Conservation (phyloP, 169 alveolate species). For the Plasmodium inui region DNA sequence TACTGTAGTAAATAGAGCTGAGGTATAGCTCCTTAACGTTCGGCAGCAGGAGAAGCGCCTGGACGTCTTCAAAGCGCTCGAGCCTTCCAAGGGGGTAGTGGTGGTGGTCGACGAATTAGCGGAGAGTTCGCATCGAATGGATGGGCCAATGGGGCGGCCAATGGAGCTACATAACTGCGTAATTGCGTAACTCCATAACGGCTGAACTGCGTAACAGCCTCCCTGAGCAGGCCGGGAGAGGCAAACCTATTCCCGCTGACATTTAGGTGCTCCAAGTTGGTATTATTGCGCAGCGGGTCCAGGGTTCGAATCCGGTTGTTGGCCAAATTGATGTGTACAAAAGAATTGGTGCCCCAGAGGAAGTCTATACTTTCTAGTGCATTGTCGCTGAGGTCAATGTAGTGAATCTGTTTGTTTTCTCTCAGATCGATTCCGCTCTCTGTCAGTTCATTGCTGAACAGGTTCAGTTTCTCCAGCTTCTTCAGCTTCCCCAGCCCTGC, state of each 20-base stretch:
- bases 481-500: constrained; percentile 42
- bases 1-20: constrained; percentile 68
- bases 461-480: constrained; percentile 47
- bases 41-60: constrained; percentile 18
- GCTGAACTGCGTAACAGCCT: background rate
- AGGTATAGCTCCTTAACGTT: constrained; percentile 48
- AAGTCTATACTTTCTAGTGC: constrained; percentile 46
- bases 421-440: constrained; percentile 39
- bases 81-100: constrained; percentile 18
- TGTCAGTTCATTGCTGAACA: constrained; percentile 44
- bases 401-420: constrained; percentile 17
- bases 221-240: background rate
- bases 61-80: constrained; percentile 55
- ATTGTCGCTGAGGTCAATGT: constrained; percentile 69
- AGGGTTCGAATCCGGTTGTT: constrained; percentile 36
- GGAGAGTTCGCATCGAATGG: background rate
- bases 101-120: background rate
- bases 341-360: constrained; percentile 11
- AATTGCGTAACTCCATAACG: too few relatives aligned
- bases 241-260: constrained; percentile 66
- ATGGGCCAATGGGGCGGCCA: too few relatives aligned
- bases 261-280: constrained; percentile 40
- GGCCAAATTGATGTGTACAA: constrained; percentile 34
- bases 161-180: background rate
- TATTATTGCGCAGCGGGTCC: constrained; percentile 38